phyloP scores from a whole-genome alignment of 2,329 filamentous ascomycete genomes.

The Plenodomus biglobosus region DNA sequence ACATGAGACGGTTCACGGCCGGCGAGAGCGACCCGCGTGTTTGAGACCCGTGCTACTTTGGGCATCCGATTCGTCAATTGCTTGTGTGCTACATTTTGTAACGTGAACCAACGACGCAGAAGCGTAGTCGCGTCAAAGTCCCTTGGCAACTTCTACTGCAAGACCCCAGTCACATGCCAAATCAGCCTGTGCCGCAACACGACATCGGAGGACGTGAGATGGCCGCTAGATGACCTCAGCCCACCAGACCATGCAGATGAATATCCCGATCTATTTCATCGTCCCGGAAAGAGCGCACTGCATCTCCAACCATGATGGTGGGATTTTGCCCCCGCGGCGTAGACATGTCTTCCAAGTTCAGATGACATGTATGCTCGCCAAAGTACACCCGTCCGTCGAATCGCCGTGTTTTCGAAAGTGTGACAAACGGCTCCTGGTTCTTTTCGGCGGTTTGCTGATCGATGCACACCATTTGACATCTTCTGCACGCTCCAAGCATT shows the following conservation, averaged over 20 bases:
- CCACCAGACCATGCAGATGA: conserved; percentile 27
- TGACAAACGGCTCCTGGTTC: conserved; percentile 83
- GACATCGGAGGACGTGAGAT: conserved; percentile 5
- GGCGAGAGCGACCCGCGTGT: conserved; percentile 18
- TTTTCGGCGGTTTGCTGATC: conserved; percentile 79
- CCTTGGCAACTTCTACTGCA: neutral
- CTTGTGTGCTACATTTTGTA: conserved; percentile 12
- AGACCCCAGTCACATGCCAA: neutral
- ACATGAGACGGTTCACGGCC: neutral
- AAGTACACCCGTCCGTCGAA: conserved; percentile 86
- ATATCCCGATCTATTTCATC: conserved; percentile 31
- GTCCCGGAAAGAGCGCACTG: conserved; percentile 34
- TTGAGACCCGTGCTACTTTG: conserved; percentile 22
- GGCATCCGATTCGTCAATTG: conserved; percentile 27
- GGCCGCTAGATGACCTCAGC: conserved; percentile 17
- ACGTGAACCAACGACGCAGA: conserved; percentile 36
- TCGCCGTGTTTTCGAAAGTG: conserved; percentile 81
- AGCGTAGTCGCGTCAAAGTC: conserved; percentile 4
- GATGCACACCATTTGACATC: conserved; percentile 96
- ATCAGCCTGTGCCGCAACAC: conserved; percentile 3
- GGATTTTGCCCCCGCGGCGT: conserved; percentile 36
- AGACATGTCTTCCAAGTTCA: conserved; percentile 27
- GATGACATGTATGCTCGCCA: conserved; percentile 69
- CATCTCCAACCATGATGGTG: conserved; percentile 44
- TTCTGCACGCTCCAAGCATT: conserved; percentile 78